phyloP scores from a whole-genome alignment of 208 protist genomes.

The Novymonas esmeraldas region DNA sequence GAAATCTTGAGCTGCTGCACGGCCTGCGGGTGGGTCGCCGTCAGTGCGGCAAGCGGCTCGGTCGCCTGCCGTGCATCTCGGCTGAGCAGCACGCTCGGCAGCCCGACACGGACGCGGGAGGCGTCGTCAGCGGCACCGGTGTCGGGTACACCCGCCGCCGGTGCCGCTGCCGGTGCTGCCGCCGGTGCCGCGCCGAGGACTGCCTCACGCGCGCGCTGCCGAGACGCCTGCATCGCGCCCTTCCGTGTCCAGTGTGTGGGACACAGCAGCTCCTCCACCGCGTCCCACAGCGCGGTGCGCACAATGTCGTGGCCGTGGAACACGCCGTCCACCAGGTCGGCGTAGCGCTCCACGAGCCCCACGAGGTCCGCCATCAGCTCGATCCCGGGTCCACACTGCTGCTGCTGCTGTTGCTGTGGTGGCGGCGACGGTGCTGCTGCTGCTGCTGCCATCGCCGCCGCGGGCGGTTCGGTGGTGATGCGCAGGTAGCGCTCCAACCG shows the following conservation, averaged over 20 bases:
- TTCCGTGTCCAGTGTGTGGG: conserved; percentile 50
- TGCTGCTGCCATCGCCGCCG: not conserved
- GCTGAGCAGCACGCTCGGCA: conserved; percentile 56
- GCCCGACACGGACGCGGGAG: conserved; percentile 4
- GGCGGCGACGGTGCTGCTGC: conserved; percentile 1
- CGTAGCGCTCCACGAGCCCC: conserved; percentile 29
- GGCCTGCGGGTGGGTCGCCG: conserved; percentile 11
- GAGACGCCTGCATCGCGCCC: conserved; percentile 26
- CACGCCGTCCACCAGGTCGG: conserved; percentile 37
- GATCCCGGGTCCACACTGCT: conserved; percentile 16
- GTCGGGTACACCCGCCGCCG: not conserved
- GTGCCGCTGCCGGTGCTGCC: not conserved
- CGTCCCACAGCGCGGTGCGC: conserved; percentile 45
- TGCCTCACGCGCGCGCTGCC: conserved; percentile 31
- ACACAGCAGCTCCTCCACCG: conserved; percentile 53
- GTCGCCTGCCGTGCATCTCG: conserved; percentile 42
- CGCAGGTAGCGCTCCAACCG: conserved; percentile 37
- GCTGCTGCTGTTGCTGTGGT: conserved; percentile 15
- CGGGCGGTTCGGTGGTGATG: not conserved
- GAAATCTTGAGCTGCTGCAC: conserved; percentile 36
- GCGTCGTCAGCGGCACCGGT: not conserved
- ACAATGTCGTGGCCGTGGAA: conserved; percentile 44
- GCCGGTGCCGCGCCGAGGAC: conserved; percentile 11
- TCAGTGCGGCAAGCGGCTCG: conserved; percentile 33
- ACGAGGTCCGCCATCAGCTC: conserved; percentile 38